A percentile compares a stretch with the other conserved stretches of the same genome.
Evolutionary conservation across 192 early-diverging fungal species (phyloP).

Genomic region (Podila epigama): DNA sequence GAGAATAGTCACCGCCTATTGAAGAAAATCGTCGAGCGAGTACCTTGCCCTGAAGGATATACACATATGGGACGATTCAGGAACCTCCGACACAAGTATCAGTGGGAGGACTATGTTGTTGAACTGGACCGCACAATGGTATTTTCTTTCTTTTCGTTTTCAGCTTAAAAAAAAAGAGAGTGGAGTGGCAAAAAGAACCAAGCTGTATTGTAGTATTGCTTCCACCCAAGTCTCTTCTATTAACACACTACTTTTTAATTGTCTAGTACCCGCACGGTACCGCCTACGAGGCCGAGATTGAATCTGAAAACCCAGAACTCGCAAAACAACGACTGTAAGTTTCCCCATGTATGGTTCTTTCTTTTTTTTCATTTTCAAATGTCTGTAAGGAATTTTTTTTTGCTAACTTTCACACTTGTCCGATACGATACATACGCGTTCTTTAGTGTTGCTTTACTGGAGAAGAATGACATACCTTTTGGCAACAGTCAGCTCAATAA

Average conservation of each 20-base stretch:
- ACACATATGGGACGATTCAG: conserved; percentile 37
- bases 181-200: too few relatives aligned
- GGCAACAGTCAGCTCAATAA: conserved; percentile 41
- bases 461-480: conserved; percentile 20
- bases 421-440: too few relatives aligned
- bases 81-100: conserved; percentile 36
- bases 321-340: conserved; percentile 31
- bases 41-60: conserved; percentile 28
- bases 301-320: conserved; percentile 29
- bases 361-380: neutral
- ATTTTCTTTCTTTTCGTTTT: too few relatives aligned
- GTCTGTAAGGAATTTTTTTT: too few relatives aligned
- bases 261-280: conserved; percentile 42
- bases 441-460: conserved; percentile 16
- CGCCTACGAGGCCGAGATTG: conserved; percentile 39
- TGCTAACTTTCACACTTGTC: too few relatives aligned
- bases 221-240: too few relatives aligned
- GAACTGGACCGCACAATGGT: conserved; percentile 40
- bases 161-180: too few relatives aligned
- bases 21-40: conserved; percentile 36
- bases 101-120: conserved; percentile 27
- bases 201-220: too few relatives aligned
- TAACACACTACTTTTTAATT: neutral
- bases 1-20: conserved; percentile 20
- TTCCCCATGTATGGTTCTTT: neutral